These are phyloP conservation scores for Kwoniella sp. DNA, from an alignment of 768 basidiomycete species.

Conservation along the genomic window DNA sequence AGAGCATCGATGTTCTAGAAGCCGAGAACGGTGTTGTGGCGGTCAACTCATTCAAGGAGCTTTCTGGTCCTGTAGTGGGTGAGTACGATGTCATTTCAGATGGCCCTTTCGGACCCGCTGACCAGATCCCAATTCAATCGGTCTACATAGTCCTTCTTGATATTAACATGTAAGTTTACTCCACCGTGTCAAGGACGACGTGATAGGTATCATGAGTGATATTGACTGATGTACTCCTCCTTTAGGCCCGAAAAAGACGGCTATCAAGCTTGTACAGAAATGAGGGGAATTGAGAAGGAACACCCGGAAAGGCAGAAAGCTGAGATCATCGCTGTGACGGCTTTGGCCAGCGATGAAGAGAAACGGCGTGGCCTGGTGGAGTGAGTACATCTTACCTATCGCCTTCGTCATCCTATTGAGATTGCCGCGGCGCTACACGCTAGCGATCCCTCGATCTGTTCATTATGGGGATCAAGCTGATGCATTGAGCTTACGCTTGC, in stretches of 20 bases:
- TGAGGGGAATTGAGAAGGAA: conserved; percentile 42
- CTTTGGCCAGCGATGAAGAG: conserved; percentile 46
- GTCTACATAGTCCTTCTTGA: conserved; percentile 51
- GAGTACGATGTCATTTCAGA: conserved; percentile 14
- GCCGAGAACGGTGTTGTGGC: conserved; percentile 49
- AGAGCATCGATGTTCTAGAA: conserved; percentile 39
- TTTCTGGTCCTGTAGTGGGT: conserved; percentile 29
- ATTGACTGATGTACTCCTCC: background rate
- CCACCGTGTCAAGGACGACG: no score
- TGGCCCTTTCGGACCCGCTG: no score
- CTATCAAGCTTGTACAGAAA: conserved; percentile 42
- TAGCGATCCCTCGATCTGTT: no score
- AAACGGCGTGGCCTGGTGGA: conserved; percentile 41
- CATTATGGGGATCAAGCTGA: no score
- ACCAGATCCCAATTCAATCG: no score
- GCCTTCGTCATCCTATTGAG: no score
- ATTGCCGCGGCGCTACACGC: no score
- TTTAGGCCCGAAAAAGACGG: conserved; percentile 50
- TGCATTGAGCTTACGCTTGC: no score
- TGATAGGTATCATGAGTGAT: background rate
- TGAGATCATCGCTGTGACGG: conserved; percentile 51
- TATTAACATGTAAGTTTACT: conserved; percentile 47
- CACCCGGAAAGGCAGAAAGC: conserved; percentile 9
- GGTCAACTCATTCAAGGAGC: conserved; percentile 34
- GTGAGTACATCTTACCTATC: conserved; percentile 29